Base-by-base conservation (phyloP, 768 basidiomycete species). In the Peribolospora kevripleyi region DNA sequence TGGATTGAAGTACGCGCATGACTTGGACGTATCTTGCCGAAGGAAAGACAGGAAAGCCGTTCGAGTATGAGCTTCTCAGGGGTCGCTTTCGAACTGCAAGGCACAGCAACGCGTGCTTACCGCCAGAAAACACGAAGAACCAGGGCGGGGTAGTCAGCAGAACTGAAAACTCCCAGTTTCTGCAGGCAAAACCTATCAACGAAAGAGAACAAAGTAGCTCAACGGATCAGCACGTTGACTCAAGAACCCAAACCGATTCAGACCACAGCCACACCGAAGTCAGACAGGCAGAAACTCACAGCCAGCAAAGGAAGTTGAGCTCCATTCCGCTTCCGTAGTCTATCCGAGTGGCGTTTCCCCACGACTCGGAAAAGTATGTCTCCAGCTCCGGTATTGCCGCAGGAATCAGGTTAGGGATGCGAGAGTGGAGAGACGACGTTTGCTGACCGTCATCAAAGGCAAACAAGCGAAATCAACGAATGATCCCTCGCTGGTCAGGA, bases 281-380 rank as follows among this genome's bases (percentile, higher is more conserved):
- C 8, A 57, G 39, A 41, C 48, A 37, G 6, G 2, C 50, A 5
- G 2, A 38, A 8, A 71, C 85, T 60, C 65, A 93, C 90, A 97
- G 65, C 88, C 88, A 95, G 63, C 90, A 95, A 3, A 97, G 57
- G 63, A 95, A 98, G 68, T 95, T 91, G 48, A 97, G 73, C 65
- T 98, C 93, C 91, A 97, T 97, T 10, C 93, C 93, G 62, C 88
- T 93, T n/a, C 93, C 93, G 68, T 98, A 98, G 68, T 98, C 93
- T 54, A 98, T 87, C 7, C 93, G 73, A 50, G 81, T 76, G 39
- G 82, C 71, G 66, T 83, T 93, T 0, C 93, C 93, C 90, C 90
- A 97, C 11, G 80, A 69, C 64, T 90, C 84, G 43, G 72, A 69
- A 63, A 97, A 82, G 65, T 97, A 98, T 0, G 71, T 73, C 2